These are phyloP conservation scores for Pyracantha coccinea DNA, from an alignment of 331 rosid species.

Conservation along the genomic window DNA sequence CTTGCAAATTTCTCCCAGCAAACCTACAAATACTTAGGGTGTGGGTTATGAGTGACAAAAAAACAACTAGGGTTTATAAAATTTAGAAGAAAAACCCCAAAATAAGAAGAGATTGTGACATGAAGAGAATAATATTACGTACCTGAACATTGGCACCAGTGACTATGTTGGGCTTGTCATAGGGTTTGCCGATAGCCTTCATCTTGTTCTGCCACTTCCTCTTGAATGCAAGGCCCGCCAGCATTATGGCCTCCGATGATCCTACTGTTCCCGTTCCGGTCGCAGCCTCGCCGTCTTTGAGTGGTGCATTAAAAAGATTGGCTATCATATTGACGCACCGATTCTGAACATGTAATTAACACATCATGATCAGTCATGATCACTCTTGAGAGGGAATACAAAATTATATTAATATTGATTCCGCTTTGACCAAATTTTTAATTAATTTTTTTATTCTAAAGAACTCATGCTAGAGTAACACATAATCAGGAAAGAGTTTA, in stretches of 20 bases:
- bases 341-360: slow-evolving; percentile 28
- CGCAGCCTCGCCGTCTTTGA: slow-evolving; percentile 52
- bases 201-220: slow-evolving; percentile 67
- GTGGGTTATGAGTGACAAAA: background rate
- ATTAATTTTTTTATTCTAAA: background rate
- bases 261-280: slow-evolving; percentile 76
- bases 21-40: slow-evolving; percentile 24
- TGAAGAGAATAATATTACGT: background rate
- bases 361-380: background rate
- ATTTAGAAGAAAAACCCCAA: background rate
- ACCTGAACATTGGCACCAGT: slow-evolving; percentile 88
- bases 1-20: slow-evolving; percentile 80
- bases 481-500: background rate
- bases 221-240: slow-evolving; percentile 79
- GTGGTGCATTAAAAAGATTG: slow-evolving; percentile 63
- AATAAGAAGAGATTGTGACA: background rate
- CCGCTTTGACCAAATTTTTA: no score
- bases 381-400: background rate
- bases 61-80: background rate
- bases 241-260: slow-evolving; percentile 86
- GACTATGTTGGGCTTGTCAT: slow-evolving; percentile 65
- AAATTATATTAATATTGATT: no score
- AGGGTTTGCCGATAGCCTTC: slow-evolving; percentile 36
- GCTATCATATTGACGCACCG: slow-evolving; percentile 88
- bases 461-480: background rate